Evolutionary conservation across 2,329 filamentous ascomycete species (phyloP), one percentile per base, ranked within the genome.

Genomic region (Xylariales sp.): DNA sequence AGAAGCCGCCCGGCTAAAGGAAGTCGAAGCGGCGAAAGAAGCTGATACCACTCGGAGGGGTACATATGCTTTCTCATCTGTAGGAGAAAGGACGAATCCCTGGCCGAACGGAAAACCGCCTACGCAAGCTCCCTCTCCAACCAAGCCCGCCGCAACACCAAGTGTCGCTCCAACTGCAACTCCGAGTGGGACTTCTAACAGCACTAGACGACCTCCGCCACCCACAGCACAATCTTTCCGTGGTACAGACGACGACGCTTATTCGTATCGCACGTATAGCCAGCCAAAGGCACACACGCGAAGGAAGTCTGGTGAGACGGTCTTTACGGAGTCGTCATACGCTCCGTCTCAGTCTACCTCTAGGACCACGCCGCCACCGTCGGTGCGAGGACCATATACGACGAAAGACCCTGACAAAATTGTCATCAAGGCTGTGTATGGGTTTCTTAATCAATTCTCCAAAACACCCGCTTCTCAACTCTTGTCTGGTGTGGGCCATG

Each of bases 391-490:
- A 1, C 88, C 93, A 1, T 98, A 97, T 80, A 87, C 89, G 43
- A 97, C 94, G 34, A 93, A 92, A 72, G 93, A 98, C 78, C 94
- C 95, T 0, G 90, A 97, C 82, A 99, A 99, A 86, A 96, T 99
- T 77, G 90, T 97, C 70, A 95, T 99, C 80, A 92, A 92, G 76
- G 96, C 91, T 10, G 96, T 98, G 3, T 98, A 97, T 78, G 86
- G 91, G 64, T 98, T 97, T 84, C 94, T 94, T 80, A 96, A 97
- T 78, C 88, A 93, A 65, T 97, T 93, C 75, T 90, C 92, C 72
- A 92, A 91, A 76, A 94, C 92, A n/a, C 95, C 96, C 0, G 89
- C 93, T n/a, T 94, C 93, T 16, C 93, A 97, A 79, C 87, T 99
- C 63, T 86, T 97, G 43, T 93, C 93, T 0, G 93, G 92, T n/a